Conservation (phyloP, 768 basidiomycete species). For the Kwoniella sp. region DNA sequence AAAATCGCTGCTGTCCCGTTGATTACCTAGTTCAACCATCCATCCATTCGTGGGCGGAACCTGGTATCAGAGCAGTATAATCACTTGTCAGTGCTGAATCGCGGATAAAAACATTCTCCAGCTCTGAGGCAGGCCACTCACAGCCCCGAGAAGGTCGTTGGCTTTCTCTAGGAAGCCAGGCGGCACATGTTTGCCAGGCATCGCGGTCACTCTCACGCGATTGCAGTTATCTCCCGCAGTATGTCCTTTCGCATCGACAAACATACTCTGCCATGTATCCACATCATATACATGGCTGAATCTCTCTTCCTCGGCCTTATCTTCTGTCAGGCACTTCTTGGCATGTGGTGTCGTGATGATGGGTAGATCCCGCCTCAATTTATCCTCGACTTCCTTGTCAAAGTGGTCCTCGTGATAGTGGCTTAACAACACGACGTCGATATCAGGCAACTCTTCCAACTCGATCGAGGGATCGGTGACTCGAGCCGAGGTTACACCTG, state of each 20-base stretch:
- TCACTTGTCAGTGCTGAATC: not conserved
- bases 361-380: conserved; percentile 53
- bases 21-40: conserved; percentile 41
- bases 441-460: conserved; percentile 48
- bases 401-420: conserved; percentile 56
- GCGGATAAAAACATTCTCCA: too few species aligned
- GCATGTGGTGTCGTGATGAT: conserved; percentile 55
- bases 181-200: conserved; percentile 15
- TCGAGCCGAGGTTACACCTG: conserved; percentile 51
- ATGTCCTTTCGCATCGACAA: conserved; percentile 14
- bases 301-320: conserved; percentile 8
- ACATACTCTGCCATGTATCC: conserved; percentile 39
- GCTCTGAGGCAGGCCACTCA: not conserved
- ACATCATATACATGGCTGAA: conserved; percentile 22
- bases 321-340: conserved; percentile 24
- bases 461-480: conserved; percentile 53
- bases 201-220: conserved; percentile 14
- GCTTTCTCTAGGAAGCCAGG: conserved; percentile 10
- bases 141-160: conserved; percentile 13
- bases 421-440: conserved; percentile 53
- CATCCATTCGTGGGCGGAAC: conserved; percentile 50
- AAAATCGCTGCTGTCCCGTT: not conserved
- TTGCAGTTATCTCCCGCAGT: not conserved
- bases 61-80: not conserved
- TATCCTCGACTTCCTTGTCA: conserved; percentile 54